A percentile compares a stretch with the other conserved stretches of the same genome.
These are phyloP conservation scores for Leccinum variabile DNA, from an alignment of 1,284 basidiomycete genomes.

Conservation along the genomic window DNA sequence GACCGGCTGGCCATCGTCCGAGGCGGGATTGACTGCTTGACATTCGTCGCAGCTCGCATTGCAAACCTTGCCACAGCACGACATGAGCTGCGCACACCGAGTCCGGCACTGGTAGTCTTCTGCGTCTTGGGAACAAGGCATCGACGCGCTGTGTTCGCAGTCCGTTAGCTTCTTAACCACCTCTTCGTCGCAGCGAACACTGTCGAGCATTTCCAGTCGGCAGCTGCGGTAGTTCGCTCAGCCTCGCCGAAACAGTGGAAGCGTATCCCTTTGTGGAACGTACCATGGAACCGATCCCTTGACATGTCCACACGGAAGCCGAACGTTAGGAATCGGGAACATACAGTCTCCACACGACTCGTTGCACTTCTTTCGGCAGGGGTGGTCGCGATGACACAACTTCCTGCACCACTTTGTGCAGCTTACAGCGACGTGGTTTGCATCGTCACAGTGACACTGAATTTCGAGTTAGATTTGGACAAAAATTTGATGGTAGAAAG, in stretches of 20 bases:
- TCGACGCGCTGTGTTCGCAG: slow-evolving; percentile 56
- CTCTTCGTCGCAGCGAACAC: slow-evolving; percentile 45
- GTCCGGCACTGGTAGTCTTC: slow-evolving; percentile 41
- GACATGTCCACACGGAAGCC: slow-evolving; percentile 65
- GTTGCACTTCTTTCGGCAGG: slow-evolving; percentile 57
- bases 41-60: slow-evolving; percentile 51
- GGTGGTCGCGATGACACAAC: slow-evolving; percentile 57
- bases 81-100: slow-evolving; percentile 46
- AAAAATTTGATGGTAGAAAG: background rate
- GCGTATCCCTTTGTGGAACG: slow-evolving; percentile 14
- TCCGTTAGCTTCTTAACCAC: slow-evolving; percentile 48
- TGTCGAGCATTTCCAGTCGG: slow-evolving; percentile 44
- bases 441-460: slow-evolving; percentile 70
- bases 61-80: slow-evolving; percentile 59
- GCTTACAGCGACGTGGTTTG: slow-evolving; percentile 48
- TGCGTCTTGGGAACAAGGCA: slow-evolving; percentile 51
- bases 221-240: slow-evolving; percentile 39
- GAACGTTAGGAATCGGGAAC: slow-evolving; percentile 47
- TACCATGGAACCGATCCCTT: slow-evolving; percentile 55
- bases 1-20: slow-evolving; percentile 8
- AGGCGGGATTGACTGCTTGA: slow-evolving; percentile 37
- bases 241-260: background rate
- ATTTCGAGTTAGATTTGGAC: background rate
- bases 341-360: slow-evolving; percentile 57
- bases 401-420: slow-evolving; percentile 55